These are phyloP conservation scores for Sambucus nigra DNA, from an alignment of 129 eudicot genomes.

Conservation along the genomic window DNA sequence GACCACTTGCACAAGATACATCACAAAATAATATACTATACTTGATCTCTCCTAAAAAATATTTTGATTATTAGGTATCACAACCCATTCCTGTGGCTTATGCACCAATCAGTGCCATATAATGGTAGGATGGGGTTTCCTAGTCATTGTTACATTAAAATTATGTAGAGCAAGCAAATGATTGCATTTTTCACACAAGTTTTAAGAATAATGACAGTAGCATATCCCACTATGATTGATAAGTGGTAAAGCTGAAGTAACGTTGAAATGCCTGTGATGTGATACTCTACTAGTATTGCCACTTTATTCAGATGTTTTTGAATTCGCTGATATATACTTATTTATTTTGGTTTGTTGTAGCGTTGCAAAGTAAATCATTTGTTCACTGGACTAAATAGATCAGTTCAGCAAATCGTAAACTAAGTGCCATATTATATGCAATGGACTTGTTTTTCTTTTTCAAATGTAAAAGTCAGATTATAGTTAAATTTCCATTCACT, in stretches of 20 bases:
- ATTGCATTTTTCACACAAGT: slow-evolving; percentile 24
- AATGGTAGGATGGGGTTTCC: slow-evolving; percentile 26
- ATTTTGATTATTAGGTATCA: slow-evolving; percentile 21
- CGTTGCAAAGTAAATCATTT: no score
- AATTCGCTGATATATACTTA: no score
- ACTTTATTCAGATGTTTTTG: no score
- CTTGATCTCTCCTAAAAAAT: slow-evolving; percentile 18
- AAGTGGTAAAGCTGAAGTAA: slow-evolving; percentile 17
- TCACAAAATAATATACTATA: slow-evolving; percentile 15
- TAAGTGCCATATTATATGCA: no score
- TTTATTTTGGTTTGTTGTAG: no score
- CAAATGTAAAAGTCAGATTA: no score
- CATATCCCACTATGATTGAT: slow-evolving; percentile 17
- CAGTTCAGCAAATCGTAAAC: no score
- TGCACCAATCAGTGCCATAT: slow-evolving; percentile 42
- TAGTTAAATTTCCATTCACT: no score
- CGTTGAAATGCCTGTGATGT: slow-evolving; percentile 13
- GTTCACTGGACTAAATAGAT: no score
- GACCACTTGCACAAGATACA: slow-evolving; percentile 26
- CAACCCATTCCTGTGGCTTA: slow-evolving; percentile 24
- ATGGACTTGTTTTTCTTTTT: no score
- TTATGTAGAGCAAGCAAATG: slow-evolving; percentile 16
- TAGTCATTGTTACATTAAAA: slow-evolving; percentile 21
- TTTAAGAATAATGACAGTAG: slow-evolving; percentile 15
- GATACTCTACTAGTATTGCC: slow-evolving; percentile 13